A percentile compares a stretch with the other conserved stretches of the same genome.
phyloP scores from a whole-genome alignment of 108 stramenopile genomes.

The Skeletonema grethae region DNA sequence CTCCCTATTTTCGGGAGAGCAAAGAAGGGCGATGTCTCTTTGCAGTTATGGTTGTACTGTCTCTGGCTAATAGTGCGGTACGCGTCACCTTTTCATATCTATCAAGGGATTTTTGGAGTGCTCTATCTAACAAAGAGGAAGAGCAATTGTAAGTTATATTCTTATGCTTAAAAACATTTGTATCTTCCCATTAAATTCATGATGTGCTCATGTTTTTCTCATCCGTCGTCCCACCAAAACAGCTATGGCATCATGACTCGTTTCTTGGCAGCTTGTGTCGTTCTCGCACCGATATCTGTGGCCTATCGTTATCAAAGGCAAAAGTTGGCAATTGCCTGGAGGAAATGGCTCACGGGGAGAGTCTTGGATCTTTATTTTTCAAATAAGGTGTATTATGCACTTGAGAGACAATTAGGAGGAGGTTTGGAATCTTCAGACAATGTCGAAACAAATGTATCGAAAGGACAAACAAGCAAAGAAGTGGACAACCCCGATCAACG shows the following conservation, averaged over 20 bases:
- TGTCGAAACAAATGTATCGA: neutral
- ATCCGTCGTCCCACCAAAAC: neutral
- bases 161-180: neutral
- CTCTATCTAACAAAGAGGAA: conserved; percentile 62
- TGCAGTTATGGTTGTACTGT: conserved; percentile 55
- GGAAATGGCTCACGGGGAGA: conserved; percentile 85
- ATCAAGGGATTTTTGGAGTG: conserved; percentile 80
- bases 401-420: conserved; percentile 37
- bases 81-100: conserved; percentile 80
- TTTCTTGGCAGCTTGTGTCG: conserved; percentile 55
- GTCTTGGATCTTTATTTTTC: conserved; percentile 56
- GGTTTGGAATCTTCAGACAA: neutral
- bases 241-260: conserved; percentile 47
- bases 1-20: conserved; percentile 56
- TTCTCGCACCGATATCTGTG: conserved; percentile 78
- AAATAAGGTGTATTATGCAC: conserved; percentile 62
- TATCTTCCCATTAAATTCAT: neutral
- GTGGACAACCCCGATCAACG: conserved; percentile 83
- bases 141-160: conserved; percentile 49
- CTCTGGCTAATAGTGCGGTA: conserved; percentile 69
- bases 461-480: conserved; percentile 8
- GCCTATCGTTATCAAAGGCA: conserved; percentile 66
- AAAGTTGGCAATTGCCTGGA: conserved; percentile 62
- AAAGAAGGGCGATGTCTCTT: conserved; percentile 45
- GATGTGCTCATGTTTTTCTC: neutral